Evolutionary conservation across 169 alveolate species (phyloP).

Genomic region (Ichthyophthirius multifiliis): DNA sequence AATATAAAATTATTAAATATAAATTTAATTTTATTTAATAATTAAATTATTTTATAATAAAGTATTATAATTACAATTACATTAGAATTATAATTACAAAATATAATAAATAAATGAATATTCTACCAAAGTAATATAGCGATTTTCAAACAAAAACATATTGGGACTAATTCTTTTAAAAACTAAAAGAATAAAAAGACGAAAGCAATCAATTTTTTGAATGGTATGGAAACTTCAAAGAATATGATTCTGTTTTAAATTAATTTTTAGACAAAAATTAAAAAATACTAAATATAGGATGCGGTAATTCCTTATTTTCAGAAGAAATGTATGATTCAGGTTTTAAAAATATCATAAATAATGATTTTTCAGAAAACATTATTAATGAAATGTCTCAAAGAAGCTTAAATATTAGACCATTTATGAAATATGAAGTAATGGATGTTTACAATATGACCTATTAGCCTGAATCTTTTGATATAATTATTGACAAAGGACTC

Average conservation of each 20-base stretch:
- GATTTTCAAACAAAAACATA: constrained; percentile 28
- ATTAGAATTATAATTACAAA: neutral
- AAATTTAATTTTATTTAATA: no score
- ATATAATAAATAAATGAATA: constrained; percentile 8
- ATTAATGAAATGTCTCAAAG: constrained; percentile 31
- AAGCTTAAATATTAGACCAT: constrained; percentile 34
- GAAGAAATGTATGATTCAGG: constrained; percentile 47
- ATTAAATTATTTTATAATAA: no score
- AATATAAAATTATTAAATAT: no score
- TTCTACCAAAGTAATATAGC: neutral
- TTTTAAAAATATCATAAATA: constrained; percentile 27
- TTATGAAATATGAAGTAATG: constrained; percentile 23
- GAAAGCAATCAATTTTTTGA: constrained; percentile 25
- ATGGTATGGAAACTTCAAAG: constrained; percentile 44
- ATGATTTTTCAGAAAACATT: constrained; percentile 36
- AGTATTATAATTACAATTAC: no score
- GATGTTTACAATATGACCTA: constrained; percentile 22
- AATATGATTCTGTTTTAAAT: constrained; percentile 9
- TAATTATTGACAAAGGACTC: constrained; percentile 33
- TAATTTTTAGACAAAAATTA: neutral
- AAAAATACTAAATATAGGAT: constrained; percentile 35
- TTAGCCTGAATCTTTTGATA: constrained; percentile 13
- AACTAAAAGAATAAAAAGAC: constrained; percentile 20
- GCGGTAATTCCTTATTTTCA: constrained; percentile 45
- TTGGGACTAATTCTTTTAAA: constrained; percentile 41